Evolutionary conservation across 306 rosid genomes (phyloP).

Genomic region (Astragalus glycyphyllos): DNA sequence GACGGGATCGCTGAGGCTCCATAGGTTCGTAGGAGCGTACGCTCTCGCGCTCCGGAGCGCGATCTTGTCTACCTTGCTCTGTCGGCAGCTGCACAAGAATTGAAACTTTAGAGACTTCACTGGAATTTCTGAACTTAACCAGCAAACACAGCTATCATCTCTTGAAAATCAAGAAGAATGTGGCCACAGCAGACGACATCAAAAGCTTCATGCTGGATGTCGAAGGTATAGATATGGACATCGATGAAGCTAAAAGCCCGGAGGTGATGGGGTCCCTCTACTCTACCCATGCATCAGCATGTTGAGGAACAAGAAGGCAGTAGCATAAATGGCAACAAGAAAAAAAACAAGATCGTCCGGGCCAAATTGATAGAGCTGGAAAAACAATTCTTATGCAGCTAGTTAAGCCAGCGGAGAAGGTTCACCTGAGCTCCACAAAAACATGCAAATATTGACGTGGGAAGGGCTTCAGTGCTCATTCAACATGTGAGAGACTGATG

Average conservation of each 20-base stretch:
- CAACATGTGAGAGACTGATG: not conserved
- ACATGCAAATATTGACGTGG: not conserved
- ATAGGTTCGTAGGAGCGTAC: too few relatives aligned
- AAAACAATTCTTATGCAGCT: not conserved
- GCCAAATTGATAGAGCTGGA: not conserved
- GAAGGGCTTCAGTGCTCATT: not conserved
- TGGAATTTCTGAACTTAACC: conserved; percentile 7
- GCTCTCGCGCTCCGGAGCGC: too few relatives aligned
- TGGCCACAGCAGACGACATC: not conserved
- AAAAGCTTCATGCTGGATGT: not conserved
- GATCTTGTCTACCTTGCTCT: too few relatives aligned
- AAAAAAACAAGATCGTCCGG: not conserved
- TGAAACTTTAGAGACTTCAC: not conserved
- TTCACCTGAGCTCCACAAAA: not conserved
- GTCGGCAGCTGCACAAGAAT: not conserved
- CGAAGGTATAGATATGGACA: not conserved
- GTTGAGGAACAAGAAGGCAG: not conserved
- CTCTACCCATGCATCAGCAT: not conserved
- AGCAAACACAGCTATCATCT: not conserved
- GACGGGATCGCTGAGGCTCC: too few relatives aligned
- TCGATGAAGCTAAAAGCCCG: not conserved
- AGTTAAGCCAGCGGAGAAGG: not conserved
- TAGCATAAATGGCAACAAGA: not conserved
- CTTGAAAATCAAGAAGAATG: not conserved
- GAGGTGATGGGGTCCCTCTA: not conserved